Base-by-base conservation (phyloP, 2,329 filamentous ascomycete genomes). In the Diaporthe eres region DNA sequence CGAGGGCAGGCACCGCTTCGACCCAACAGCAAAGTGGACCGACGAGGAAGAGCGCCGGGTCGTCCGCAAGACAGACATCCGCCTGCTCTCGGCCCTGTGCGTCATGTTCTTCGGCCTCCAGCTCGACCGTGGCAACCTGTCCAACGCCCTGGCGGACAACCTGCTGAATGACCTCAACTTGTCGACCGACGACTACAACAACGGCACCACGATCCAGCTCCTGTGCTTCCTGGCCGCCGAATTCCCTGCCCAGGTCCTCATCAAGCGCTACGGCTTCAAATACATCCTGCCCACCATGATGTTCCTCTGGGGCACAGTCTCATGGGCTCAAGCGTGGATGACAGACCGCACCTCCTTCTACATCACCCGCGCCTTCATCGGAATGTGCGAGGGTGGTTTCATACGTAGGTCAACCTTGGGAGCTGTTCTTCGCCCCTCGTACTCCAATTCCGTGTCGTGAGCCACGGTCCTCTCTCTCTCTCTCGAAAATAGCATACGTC, bases 41-140 rank as follows among this genome's bases (percentile, higher is more conserved):
- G 81, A 85, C 4, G 85, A 86, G 47, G 91, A 93, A 79, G 91
- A 93, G 82, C 87, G 83, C 77, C 84, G 80, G 17, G 83, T 91
- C 4, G 86, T 92, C 37, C 83, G 89, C 61, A 92, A 91, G 85
- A 87, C 85, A 0, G 87, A 88, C 76, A 42, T 86, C 7, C 82
- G 80, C 28, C 82, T 88, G 6, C 78, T 88, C 44, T 80, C 81
- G 31, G 86, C 85, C 84, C 74, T 87, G 6, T 88, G 86, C 76
- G 76, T 87, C 31, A 87, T 88, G 79, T 93, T 93, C 82, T 92
- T 93, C 74, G 90, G 90, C 0, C 85, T 93, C 6, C 90, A 93
- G 80, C 84, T 93, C 10, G 91, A 93, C 80, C 86, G 92, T 65
- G 90, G 91, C 71, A 93, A 93, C 79, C 84, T 93, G 80, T 86